Evolutionary conservation across 2,329 filamentous ascomycete species (phyloP).

Genomic region (Arachnomyces sp.): DNA sequence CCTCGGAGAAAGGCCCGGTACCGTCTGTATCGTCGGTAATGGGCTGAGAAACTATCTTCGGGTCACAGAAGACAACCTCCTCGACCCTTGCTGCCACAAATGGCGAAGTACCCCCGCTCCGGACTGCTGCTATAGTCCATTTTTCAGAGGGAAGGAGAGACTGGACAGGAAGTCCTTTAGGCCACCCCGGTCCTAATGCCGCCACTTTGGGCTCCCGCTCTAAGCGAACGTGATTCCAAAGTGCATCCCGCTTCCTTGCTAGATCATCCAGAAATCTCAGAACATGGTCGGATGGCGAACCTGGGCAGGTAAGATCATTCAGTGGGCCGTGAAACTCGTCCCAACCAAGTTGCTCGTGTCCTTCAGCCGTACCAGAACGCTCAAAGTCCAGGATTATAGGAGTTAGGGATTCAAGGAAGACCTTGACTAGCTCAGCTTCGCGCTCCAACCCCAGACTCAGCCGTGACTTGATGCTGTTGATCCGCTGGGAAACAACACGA

Average conservation of each 20-base stretch:
- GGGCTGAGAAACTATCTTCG: background rate
- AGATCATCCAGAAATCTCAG: conserved; percentile 10
- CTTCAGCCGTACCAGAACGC: conserved; percentile 5
- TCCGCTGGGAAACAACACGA: background rate
- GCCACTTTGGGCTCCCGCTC: conserved; percentile 5
- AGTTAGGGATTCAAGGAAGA: conserved; percentile 9
- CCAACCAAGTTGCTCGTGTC: conserved; percentile 4
- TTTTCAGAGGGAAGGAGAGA: conserved; percentile 4
- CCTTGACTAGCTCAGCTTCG: conserved; percentile 9
- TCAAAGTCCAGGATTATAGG: conserved; percentile 11
- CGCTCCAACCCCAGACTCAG: conserved; percentile 7
- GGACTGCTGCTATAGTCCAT: conserved; percentile 6
- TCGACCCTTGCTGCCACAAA: conserved; percentile 7
- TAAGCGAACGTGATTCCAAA: conserved; percentile 8
- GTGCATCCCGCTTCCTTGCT: conserved; percentile 9
- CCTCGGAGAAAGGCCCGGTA: conserved; percentile 8
- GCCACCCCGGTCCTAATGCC: conserved; percentile 5
- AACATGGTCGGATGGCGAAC: background rate
- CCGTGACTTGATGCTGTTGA: conserved; percentile 3
- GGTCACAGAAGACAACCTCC: conserved; percentile 7
- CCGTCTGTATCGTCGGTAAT: conserved; percentile 3
- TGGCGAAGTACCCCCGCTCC: conserved; percentile 3
- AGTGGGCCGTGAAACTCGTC: conserved; percentile 3
- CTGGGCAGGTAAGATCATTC: background rate
- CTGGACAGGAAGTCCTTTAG: conserved; percentile 12